phyloP scores from a whole-genome alignment of 768 basidiomycete genomes.

The Amanita rubescens region DNA sequence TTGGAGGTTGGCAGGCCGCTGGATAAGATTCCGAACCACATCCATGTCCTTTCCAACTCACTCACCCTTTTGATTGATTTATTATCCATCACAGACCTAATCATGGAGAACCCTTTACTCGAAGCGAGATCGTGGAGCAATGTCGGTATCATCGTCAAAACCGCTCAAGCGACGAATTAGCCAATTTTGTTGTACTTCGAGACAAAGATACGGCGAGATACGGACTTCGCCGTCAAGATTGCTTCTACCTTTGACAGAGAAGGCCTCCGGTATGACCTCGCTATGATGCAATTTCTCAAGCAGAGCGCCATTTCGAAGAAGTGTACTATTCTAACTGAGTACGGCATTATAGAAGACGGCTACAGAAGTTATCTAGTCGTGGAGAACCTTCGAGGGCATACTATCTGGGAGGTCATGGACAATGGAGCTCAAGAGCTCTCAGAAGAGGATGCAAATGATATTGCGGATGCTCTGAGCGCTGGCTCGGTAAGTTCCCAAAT shows the following conservation, averaged over 20 bases:
- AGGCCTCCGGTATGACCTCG: not conserved
- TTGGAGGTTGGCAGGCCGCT: constrained; percentile 16
- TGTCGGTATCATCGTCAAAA: not conserved
- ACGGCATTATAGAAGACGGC: not conserved
- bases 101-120: not conserved
- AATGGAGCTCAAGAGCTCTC: not conserved
- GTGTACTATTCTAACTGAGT: not conserved
- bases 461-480: not conserved
- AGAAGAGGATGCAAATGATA: constrained; percentile 1
- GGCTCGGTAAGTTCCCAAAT: not conserved
- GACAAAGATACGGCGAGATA: not conserved
- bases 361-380: not conserved
- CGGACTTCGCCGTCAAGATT: constrained; percentile 1
- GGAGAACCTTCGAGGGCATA: constrained; percentile 1
- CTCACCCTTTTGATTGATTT: constrained; percentile 1
- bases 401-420: not conserved
- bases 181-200: not conserved
- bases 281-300: not conserved
- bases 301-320: not conserved
- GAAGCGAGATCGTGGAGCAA: not conserved
- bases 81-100: not conserved
- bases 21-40: no score
- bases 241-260: not conserved
- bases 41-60: not conserved
- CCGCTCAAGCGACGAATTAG: not conserved